Evolutionary conservation across 2,329 filamentous ascomycete genomes (phyloP).

Genomic region (Westerdykella aurantiaca): DNA sequence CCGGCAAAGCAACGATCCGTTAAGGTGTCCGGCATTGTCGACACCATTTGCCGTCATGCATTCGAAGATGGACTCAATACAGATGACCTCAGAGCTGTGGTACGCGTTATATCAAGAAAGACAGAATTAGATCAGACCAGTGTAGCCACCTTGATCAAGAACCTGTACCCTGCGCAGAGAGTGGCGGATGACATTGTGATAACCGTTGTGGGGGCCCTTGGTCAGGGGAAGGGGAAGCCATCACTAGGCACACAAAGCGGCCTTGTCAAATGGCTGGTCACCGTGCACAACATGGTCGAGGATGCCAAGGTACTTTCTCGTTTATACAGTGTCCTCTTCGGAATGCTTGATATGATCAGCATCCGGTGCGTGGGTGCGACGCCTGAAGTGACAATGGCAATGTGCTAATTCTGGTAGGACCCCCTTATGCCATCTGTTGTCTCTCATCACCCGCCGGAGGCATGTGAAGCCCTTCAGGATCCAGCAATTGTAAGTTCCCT

Average conservation of each 20-base stretch:
- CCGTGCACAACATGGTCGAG: conserved; percentile 67
- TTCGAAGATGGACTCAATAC: conserved; percentile 64
- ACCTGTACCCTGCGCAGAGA: conserved; percentile 65
- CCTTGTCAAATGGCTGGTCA: conserved; percentile 71
- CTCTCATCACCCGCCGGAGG: conserved; percentile 70
- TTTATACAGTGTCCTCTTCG: conserved; percentile 72
- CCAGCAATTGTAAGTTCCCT: conserved; percentile 57
- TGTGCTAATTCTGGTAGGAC: conserved; percentile 31
- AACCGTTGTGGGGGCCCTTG: conserved; percentile 65
- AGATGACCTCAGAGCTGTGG: conserved; percentile 54
- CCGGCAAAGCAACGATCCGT: conserved; percentile 61
- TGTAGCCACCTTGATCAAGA: conserved; percentile 61
- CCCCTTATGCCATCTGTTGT: conserved; percentile 68
- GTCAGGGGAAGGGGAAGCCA: conserved; percentile 70
- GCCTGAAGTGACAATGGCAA: background rate
- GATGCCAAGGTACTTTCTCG: conserved; percentile 58
- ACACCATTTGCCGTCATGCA: conserved; percentile 56
- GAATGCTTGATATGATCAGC: conserved; percentile 72
- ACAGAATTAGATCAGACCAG: conserved; percentile 72
- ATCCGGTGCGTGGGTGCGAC: conserved; percentile 50
- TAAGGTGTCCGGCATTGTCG: conserved; percentile 59
- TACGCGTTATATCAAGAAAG: conserved; percentile 61
- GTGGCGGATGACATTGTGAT: conserved; percentile 58
- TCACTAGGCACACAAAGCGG: conserved; percentile 63
- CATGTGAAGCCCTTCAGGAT: conserved; percentile 82